A percentile compares a stretch with the other conserved stretches of the same genome.
Evolutionary conservation across 352 stramenopile genomes (phyloP).

Genomic region (Globisporangium perplexum): DNA sequence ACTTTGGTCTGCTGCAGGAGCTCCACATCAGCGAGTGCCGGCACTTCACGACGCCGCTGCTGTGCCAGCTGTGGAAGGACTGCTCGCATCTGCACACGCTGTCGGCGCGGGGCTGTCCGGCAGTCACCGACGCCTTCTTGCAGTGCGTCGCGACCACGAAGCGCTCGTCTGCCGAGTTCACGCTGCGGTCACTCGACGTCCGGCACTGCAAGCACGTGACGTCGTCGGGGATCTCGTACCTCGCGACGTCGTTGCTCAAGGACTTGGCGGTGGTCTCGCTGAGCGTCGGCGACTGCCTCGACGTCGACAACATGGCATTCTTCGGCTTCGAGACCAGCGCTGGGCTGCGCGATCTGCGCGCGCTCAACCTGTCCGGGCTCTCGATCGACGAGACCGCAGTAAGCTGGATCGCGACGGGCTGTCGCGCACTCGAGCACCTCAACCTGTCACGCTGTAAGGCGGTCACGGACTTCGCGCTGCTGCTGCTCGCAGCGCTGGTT

Average conservation of each 20-base stretch:
- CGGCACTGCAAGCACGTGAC: conserved; percentile 59
- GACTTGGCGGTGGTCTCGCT: conserved; percentile 26
- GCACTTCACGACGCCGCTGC: conserved; percentile 42
- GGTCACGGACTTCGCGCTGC: conserved; percentile 54
- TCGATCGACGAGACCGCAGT: conserved; percentile 55
- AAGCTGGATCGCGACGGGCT: conserved; percentile 69
- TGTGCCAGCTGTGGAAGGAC: conserved; percentile 53
- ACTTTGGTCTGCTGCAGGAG: conserved; percentile 38
- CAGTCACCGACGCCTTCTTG: conserved; percentile 49
- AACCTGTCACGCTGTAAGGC: conserved; percentile 40
- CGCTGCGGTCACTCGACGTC: conserved; percentile 38
- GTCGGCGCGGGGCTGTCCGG: conserved; percentile 30
- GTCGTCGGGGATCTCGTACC: conserved; percentile 47
- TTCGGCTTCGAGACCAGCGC: conserved; percentile 58
- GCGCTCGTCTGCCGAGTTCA: conserved; percentile 15
- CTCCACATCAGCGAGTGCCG: conserved; percentile 55
- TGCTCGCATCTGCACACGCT: conserved; percentile 47
- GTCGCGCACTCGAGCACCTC: conserved; percentile 28
- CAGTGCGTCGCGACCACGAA: conserved; percentile 50
- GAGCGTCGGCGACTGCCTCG: conserved; percentile 42
- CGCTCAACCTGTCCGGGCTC: conserved; percentile 37
- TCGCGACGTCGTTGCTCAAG: conserved; percentile 34
- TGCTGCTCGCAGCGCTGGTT: conserved; percentile 36
- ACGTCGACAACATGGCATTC: conserved; percentile 68
- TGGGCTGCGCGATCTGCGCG: conserved; percentile 20